These are phyloP conservation scores for Aspergillus texensis DNA, from an alignment of 2,329 filamentous ascomycete species.

Conservation along the genomic window DNA sequence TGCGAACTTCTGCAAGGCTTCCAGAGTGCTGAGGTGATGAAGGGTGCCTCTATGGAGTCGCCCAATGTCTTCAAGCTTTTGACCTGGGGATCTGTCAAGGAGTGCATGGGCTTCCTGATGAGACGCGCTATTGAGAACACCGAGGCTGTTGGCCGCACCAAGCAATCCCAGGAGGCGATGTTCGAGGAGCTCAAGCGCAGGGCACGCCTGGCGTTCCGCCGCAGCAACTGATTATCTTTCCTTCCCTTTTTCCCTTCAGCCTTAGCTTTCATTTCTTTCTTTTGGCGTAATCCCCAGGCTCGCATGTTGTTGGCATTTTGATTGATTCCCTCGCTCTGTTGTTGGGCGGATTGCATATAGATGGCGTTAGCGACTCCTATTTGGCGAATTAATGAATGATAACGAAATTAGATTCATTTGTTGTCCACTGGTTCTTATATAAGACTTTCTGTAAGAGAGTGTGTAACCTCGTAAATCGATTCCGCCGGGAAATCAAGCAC, in stretches of 20 bases:
- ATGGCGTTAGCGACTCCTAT: conserved; percentile 24
- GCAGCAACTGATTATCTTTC: conserved; percentile 21
- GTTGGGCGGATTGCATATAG: conserved; percentile 29
- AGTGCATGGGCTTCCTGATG: conserved; percentile 64
- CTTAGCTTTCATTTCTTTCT: conserved; percentile 4
- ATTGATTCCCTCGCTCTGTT: conserved; percentile 25
- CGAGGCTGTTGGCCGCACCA: conserved; percentile 61
- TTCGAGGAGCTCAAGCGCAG: conserved; percentile 38
- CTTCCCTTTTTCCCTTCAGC: conserved; percentile 7
- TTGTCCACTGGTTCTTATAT: not conserved
- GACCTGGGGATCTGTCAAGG: conserved; percentile 61
- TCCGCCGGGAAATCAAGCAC: not conserved
- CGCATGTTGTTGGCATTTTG: conserved; percentile 10
- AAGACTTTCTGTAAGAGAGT: not conserved
- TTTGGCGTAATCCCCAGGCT: conserved; percentile 8
- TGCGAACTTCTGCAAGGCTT: conserved; percentile 55
- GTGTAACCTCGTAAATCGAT: not conserved
- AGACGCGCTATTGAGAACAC: conserved; percentile 74
- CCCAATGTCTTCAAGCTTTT: conserved; percentile 62
- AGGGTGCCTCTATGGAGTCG: conserved; percentile 31
- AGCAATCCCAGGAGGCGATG: conserved; percentile 44
- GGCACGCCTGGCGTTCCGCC: conserved; percentile 26
- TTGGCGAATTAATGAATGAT: conserved; percentile 18
- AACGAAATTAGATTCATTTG: conserved; percentile 14
- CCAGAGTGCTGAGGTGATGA: conserved; percentile 28